Conservation (phyloP, 768 basidiomycete species). For the Fomitopsis serialis region DNA sequence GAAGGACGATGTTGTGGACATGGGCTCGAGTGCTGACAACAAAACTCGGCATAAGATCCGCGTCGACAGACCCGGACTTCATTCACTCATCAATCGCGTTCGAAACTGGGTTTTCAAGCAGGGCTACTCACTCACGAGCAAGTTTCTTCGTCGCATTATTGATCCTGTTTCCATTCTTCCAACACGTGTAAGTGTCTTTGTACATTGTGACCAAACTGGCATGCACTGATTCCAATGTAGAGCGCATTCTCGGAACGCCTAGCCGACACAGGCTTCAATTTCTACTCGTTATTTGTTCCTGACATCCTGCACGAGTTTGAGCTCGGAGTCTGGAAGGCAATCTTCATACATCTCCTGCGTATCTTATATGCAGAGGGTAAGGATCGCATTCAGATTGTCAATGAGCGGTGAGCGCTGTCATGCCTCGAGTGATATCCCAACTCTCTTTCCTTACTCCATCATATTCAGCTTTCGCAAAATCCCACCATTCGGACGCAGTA, state of each 20-base stretch:
- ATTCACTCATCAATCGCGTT: constrained; percentile 2
- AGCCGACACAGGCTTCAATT: constrained; percentile 4
- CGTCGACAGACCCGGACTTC: constrained; percentile 2
- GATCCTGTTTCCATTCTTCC: constrained; percentile 12
- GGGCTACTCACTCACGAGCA: constrained; percentile 9
- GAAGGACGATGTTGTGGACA: constrained; percentile 22
- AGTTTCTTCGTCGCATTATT: constrained; percentile 8
- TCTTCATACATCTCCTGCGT: constrained; percentile 22
- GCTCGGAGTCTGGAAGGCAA: constrained; percentile 28
- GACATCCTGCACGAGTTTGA: constrained; percentile 25
- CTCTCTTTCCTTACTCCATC: background rate
- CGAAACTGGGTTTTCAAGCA: constrained; percentile 16
- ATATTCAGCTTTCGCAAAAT: constrained; percentile 15
- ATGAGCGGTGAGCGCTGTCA: constrained; percentile 7
- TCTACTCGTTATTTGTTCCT: constrained; percentile 20
- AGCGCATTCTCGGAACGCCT: constrained; percentile 27
- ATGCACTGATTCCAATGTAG: constrained; percentile 8
- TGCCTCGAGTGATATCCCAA: background rate
- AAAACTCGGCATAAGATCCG: background rate
- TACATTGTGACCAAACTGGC: background rate
- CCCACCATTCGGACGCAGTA: constrained; percentile 17
- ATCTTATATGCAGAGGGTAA: constrained; percentile 10
- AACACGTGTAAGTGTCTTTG: constrained; percentile 10
- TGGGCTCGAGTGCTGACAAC: constrained; percentile 19
- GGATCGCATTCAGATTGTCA: constrained; percentile 5